Conservation (phyloP, 2,329 filamentous ascomycete species). For the Emericellopsis atlantica region DNA sequence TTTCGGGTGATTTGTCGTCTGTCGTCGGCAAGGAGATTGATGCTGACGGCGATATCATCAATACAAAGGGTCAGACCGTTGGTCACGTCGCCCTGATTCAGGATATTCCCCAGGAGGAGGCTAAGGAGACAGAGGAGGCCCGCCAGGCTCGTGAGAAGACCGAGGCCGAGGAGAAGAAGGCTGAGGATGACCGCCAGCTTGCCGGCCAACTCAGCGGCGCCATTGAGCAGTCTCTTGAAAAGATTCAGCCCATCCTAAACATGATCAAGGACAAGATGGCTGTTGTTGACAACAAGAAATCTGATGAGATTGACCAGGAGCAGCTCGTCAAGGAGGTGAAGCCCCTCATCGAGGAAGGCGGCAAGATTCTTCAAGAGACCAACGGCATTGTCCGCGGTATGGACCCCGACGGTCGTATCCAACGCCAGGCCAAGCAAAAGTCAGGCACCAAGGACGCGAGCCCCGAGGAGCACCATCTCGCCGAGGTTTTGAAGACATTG, state of each 20-base stretch:
- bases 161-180: slow-evolving; percentile 55
- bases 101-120: slow-evolving; percentile 33
- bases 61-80: slow-evolving; percentile 52
- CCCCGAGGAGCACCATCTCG: slow-evolving; percentile 74
- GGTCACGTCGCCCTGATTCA: slow-evolving; percentile 57
- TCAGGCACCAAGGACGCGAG: slow-evolving; percentile 49
- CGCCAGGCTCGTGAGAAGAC: slow-evolving; percentile 41
- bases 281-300: slow-evolving; percentile 63
- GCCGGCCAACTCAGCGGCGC: slow-evolving; percentile 63
- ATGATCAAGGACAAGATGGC: slow-evolving; percentile 80
- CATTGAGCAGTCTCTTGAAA: slow-evolving; percentile 69
- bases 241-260: slow-evolving; percentile 73
- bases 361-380: slow-evolving; percentile 70
- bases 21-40: slow-evolving; percentile 60
- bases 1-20: slow-evolving; percentile 51
- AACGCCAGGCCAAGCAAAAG: slow-evolving; percentile 74
- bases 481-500: slow-evolving; percentile 76
- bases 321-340: slow-evolving; percentile 75
- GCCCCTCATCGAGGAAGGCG: slow-evolving; percentile 78
- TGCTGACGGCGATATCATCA: slow-evolving; percentile 58
- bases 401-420: slow-evolving; percentile 79
- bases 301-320: slow-evolving; percentile 85
- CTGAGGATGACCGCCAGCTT: slow-evolving; percentile 60
- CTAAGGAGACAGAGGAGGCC: slow-evolving; percentile 39
- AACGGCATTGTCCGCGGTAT: slow-evolving; percentile 79